Base-by-base conservation (phyloP, 1,284 basidiomycete genomes). In the Microbotryum lychnidis-dioicae region DNA sequence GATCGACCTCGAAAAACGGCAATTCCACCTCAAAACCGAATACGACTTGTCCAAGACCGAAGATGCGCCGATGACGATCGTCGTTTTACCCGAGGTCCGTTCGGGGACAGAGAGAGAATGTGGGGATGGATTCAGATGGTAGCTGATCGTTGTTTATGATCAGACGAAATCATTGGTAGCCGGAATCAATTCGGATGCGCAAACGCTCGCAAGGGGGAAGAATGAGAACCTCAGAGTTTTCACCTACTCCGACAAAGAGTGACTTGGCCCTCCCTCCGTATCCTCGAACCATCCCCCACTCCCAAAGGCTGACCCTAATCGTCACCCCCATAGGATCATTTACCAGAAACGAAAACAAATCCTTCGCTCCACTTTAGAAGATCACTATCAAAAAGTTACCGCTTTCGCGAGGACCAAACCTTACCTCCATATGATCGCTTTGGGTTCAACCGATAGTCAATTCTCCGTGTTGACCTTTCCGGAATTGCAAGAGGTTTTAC, bases 1-100 rank as follows among this genome's bases (percentile, higher is more conserved):
- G 20, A 48, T 72, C 56, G 55, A 60, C 33, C 16, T 37, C 21
- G 4, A 21, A 3, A 23, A 25, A 18, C 58, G 65, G 63, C 78
- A 77, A 23, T 75, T 94, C 23, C 78, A 83, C 50, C 77, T 84
- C 2, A 70, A 85, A 14, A 76, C 83, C 65, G 89, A 94, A 74
- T 78, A 85, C 52, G 83, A 88, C 69, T 80, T 97, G 12, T 85
- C 83, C 60, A 82, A 77, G 55, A 87, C 84, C 42, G 91, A 92
- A 73, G 92, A 97, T 75, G 87, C 87, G 9, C 91, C 92, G 14
- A 96, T 92, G 89, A 93, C 91, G 72, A 86, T 96, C 80, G 85
- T 85, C 16, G 81, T 84, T 10, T 79, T 87, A 72, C 76, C 78
- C 18, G 75, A 82, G 75, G 89, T 88, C 72, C 69, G 75, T 57